These are phyloP conservation scores for Bassia scoparia DNA, from an alignment of 148 eudicot genomes.

Conservation along the genomic window DNA sequence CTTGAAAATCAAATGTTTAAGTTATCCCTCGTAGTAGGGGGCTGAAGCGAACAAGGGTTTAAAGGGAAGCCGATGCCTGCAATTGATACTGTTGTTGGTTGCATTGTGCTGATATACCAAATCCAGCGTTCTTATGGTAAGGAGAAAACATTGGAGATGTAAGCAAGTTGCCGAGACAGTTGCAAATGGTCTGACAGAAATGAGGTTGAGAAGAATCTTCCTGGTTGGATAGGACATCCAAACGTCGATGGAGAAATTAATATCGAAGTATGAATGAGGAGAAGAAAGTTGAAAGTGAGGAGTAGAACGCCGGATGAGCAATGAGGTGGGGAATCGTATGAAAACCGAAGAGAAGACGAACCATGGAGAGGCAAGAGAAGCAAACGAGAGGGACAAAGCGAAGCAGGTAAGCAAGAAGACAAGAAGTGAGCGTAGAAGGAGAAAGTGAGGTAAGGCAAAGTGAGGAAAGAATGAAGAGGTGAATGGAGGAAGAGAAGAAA, in stretches of 20 bases:
- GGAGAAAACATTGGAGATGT: constrained; percentile 31
- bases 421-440: constrained; percentile 16
- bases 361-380: constrained; percentile 14
- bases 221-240: constrained; percentile 30
- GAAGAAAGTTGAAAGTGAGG: constrained; percentile 32
- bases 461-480: constrained; percentile 3
- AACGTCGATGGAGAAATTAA: constrained; percentile 18
- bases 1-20: constrained; percentile 49
- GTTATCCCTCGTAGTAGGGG: constrained; percentile 75
- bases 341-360: constrained; percentile 20
- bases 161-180: constrained; percentile 34
- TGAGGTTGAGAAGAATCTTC: constrained; percentile 70
- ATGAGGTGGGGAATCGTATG: constrained; percentile 21
- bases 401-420: constrained; percentile 15
- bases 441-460: constrained; percentile 24
- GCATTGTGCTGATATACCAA: constrained; percentile 79
- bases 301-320: constrained; percentile 29
- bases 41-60: constrained; percentile 60
- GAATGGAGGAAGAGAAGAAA: constrained; percentile 15
- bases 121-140: constrained; percentile 62
- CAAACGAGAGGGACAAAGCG: too few species aligned
- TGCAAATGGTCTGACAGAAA: constrained; percentile 23
- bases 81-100: constrained; percentile 54
- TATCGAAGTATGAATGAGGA: constrained; percentile 44
- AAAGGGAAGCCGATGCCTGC: constrained; percentile 78